Percentiles rank a stretch among this genome's conserved stretches.
Conservation (phyloP, 2,329 filamentous ascomycete species). For the Penicillium brevicompactum region DNA sequence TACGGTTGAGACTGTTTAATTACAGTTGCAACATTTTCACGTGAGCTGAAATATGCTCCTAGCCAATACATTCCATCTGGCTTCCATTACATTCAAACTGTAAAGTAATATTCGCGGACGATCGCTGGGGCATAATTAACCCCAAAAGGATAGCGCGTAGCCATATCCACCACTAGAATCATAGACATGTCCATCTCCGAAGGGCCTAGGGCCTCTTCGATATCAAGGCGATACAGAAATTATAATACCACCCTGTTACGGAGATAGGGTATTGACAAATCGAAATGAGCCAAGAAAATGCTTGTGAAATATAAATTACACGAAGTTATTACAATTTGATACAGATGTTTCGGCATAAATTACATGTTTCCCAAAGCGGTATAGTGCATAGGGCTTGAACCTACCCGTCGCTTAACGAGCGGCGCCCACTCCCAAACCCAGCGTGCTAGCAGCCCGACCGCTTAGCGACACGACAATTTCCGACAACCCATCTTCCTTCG, state of each 20-base stretch:
- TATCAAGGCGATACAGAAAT: neutral
- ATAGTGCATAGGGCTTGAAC: conserved; percentile 43
- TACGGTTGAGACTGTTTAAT: conserved; percentile 36
- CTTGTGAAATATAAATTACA: neutral
- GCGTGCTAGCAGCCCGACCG: conserved; percentile 32
- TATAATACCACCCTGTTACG: neutral
- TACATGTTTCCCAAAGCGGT: conserved; percentile 22
- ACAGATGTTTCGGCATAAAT: conserved; percentile 4
- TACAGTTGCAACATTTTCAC: conserved; percentile 40
- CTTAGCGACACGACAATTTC: conserved; percentile 42
- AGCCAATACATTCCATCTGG: conserved; percentile 41
- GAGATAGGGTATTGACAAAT: neutral
- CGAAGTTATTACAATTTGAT: neutral
- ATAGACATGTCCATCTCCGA: neutral
- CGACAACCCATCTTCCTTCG: conserved; percentile 43
- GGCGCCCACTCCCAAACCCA: conserved; percentile 38
- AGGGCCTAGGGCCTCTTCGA: no score
- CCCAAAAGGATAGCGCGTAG: conserved; percentile 12
- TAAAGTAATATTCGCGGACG: neutral
- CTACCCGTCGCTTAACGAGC: conserved; percentile 48
- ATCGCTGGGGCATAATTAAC: neutral
- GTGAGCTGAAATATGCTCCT: conserved; percentile 36
- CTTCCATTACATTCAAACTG: conserved; percentile 21
- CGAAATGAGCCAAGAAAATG: neutral
- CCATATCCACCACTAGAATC: neutral